Conservation (phyloP, 2,329 filamentous ascomycete species). For the Diaporthe vexans region DNA sequence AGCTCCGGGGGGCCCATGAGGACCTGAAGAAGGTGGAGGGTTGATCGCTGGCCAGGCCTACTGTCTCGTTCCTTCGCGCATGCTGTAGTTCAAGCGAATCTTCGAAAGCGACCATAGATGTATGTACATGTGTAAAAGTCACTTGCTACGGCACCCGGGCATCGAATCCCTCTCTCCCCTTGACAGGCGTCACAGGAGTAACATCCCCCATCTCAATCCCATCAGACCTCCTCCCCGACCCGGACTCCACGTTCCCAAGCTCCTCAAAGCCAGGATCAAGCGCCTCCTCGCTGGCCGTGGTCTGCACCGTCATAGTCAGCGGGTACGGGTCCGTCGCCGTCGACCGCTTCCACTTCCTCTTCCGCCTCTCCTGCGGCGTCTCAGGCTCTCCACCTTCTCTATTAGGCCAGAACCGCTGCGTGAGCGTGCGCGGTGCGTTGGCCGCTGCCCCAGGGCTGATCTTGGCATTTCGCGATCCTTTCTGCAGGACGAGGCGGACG, state of each 20-base stretch:
- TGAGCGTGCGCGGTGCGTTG: slow-evolving; percentile 18
- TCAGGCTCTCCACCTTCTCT: slow-evolving; percentile 8
- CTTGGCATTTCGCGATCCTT: not conserved
- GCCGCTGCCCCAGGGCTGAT: slow-evolving; percentile 18
- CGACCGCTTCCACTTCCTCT: slow-evolving; percentile 28
- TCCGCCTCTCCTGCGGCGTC: slow-evolving; percentile 13
- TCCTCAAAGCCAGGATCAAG: not conserved
- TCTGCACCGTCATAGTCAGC: slow-evolving; percentile 20
- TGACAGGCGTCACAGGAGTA: not conserved
- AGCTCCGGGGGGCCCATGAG: slow-evolving; percentile 46
- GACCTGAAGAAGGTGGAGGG: slow-evolving; percentile 51
- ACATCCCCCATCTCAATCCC: slow-evolving; percentile 3
- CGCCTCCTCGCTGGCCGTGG: slow-evolving; percentile 32
- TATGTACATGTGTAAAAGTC: not conserved
- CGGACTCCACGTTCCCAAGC: not conserved
- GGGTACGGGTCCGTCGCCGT: slow-evolving; percentile 25
- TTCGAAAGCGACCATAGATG: not conserved
- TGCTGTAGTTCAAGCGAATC: too few species aligned
- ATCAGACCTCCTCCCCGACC: not conserved
- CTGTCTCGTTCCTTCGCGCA: too few species aligned
- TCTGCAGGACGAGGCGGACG: slow-evolving; percentile 36
- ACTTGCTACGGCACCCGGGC: not conserved
- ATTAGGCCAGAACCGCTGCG: slow-evolving; percentile 34
- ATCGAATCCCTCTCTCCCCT: not conserved
- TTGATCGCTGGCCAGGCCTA: slow-evolving; percentile 28